phyloP scores from a whole-genome alignment of 2,329 filamentous ascomycete species.

The Ambrosiella cleistominuta region DNA sequence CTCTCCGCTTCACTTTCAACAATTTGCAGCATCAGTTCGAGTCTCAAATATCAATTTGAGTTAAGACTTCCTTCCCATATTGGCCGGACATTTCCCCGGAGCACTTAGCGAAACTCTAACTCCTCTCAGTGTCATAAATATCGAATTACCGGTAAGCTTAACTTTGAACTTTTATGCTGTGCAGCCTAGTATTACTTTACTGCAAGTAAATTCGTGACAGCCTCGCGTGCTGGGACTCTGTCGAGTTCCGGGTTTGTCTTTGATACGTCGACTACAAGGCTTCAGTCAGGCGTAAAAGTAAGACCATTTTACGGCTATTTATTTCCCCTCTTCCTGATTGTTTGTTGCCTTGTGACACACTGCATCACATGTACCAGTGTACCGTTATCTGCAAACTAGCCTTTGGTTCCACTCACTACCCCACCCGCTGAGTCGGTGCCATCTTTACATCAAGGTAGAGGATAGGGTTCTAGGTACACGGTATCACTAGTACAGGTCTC shows the following conservation, averaged over 20 bases:
- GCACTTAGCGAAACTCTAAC: too few species aligned
- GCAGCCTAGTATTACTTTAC: not conserved
- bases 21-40: not conserved
- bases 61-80: too few species aligned
- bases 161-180: not conserved
- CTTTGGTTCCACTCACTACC: not conserved
- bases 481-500: not conserved
- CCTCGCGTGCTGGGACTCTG: not conserved
- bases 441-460: not conserved
- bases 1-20: not conserved
- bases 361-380: not conserved
- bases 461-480: not conserved
- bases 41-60: too few species aligned
- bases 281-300: not conserved
- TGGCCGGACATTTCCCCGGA: too few species aligned
- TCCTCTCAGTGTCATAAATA: too few species aligned
- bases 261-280: not conserved
- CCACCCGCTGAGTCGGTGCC: not conserved
- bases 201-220: not conserved
- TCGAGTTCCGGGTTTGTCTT: not conserved
- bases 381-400: not conserved
- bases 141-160: not conserved
- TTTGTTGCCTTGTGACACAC: not conserved
- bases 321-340: not conserved
- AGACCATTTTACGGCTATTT: not conserved